These are phyloP conservation scores for Ceratocystis albifundus DNA, from an alignment of 2,329 filamentous ascomycete species.

Conservation along the genomic window DNA sequence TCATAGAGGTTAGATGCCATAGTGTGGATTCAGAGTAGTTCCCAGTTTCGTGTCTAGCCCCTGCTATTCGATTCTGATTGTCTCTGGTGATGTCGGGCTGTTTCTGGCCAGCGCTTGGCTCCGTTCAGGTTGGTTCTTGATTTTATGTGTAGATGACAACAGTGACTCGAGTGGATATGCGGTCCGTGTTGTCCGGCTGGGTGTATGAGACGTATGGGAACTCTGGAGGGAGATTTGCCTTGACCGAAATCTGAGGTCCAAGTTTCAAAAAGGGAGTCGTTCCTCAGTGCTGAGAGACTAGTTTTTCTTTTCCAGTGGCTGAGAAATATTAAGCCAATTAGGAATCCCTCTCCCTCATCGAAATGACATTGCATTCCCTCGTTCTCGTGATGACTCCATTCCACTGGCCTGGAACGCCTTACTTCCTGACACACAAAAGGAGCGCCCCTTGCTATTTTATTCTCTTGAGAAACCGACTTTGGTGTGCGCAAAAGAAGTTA, in stretches of 20 bases:
- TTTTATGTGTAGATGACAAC: not conserved
- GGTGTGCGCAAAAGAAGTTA: not conserved
- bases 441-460: not conserved
- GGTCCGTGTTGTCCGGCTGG: not conserved
- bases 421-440: not conserved
- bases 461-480: not conserved
- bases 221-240: not conserved
- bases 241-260: not conserved
- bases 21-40: not conserved
- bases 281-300: not conserved
- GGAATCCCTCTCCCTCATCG: too few relatives aligned
- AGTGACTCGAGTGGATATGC: not conserved
- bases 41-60: not conserved
- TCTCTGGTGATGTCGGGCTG: not conserved
- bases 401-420: not conserved
- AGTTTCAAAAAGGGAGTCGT: not conserved
- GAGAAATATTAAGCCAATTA: too few relatives aligned
- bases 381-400: not conserved
- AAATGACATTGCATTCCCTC: too few relatives aligned
- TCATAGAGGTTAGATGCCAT: conserved; percentile 40
- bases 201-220: not conserved
- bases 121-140: not conserved
- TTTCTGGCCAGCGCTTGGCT: not conserved
- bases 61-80: too few relatives aligned
- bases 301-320: not conserved